phyloP scores from a whole-genome alignment of 1,284 basidiomycete genomes.

The Meira miltonrushii region DNA sequence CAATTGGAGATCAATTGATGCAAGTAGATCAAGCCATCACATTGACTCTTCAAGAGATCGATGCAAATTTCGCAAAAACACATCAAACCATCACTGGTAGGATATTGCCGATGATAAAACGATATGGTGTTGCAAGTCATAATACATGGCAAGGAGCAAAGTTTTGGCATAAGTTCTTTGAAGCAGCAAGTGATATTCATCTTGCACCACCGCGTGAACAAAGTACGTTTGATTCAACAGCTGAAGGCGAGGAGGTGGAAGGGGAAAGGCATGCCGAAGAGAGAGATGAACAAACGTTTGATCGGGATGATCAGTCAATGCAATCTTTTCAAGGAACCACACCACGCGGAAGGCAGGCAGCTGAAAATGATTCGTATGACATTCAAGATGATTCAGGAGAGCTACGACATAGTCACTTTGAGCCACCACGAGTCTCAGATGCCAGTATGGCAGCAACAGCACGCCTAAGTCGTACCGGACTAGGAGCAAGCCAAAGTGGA shows the following conservation, averaged over 20 bases:
- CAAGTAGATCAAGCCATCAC: conserved; percentile 94
- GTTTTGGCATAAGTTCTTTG: conserved; percentile 96
- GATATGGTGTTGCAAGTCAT: conserved; percentile 77
- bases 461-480: not conserved
- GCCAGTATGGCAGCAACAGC: not conserved
- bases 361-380: not conserved
- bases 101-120: conserved; percentile 78
- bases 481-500: not conserved
- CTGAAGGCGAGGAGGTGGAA: not conserved
- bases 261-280: too few relatives aligned
- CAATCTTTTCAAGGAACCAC: too few relatives aligned
- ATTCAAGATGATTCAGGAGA: conserved; percentile 1
- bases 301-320: too few relatives aligned
- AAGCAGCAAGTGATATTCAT: conserved; percentile 77
- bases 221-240: conserved; percentile 5
- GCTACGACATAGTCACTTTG: not conserved
- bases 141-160: conserved; percentile 82
- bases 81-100: conserved; percentile 77
- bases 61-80: conserved; percentile 84
- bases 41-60: conserved; percentile 71
- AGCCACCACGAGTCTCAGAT: not conserved
- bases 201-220: conserved; percentile 53
- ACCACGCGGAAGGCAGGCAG: too few relatives aligned
- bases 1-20: conserved; percentile 78
- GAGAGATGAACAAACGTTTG: too few relatives aligned